phyloP scores from a whole-genome alignment of 106 monocot genomes.

The Cymbidium sinense region DNA sequence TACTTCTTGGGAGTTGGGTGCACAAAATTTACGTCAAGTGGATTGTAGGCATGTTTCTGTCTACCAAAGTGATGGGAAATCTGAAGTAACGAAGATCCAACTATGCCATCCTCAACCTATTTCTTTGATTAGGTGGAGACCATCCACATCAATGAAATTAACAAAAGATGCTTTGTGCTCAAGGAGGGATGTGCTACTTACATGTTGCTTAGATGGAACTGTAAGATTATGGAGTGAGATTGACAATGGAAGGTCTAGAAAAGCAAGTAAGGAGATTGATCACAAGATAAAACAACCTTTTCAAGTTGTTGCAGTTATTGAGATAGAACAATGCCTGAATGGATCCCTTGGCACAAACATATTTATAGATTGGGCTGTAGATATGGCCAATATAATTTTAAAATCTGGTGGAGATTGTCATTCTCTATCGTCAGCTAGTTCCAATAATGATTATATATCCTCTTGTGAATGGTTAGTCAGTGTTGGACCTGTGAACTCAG shows the following conservation, averaged over 20 bases:
- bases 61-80: constrained; percentile 42
- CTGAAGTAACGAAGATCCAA: constrained; percentile 28
- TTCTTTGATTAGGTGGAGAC: constrained; percentile 91
- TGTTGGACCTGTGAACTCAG: constrained; percentile 44
- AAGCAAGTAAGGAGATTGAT: constrained; percentile 30
- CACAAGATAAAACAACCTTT: constrained; percentile 39
- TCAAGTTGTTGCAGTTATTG: constrained; percentile 78
- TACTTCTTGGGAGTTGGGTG: neutral
- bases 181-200: constrained; percentile 63
- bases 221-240: constrained; percentile 91
- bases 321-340: constrained; percentile 59
- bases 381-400: constrained; percentile 35
- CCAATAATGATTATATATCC: constrained; percentile 36
- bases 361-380: constrained; percentile 69
- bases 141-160: constrained; percentile 16
- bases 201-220: constrained; percentile 84
- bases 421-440: constrained; percentile 22
- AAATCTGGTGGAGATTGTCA: constrained; percentile 22
- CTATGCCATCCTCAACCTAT: constrained; percentile 74
- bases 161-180: constrained; percentile 21
- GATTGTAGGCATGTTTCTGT: constrained; percentile 43
- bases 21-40: constrained; percentile 8
- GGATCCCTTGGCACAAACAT: constrained; percentile 54
- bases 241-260: constrained; percentile 40
- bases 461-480: constrained; percentile 84